phyloP scores from a whole-genome alignment of 2,329 filamentous ascomycete species.

The Beauveria rudraprayagi region DNA sequence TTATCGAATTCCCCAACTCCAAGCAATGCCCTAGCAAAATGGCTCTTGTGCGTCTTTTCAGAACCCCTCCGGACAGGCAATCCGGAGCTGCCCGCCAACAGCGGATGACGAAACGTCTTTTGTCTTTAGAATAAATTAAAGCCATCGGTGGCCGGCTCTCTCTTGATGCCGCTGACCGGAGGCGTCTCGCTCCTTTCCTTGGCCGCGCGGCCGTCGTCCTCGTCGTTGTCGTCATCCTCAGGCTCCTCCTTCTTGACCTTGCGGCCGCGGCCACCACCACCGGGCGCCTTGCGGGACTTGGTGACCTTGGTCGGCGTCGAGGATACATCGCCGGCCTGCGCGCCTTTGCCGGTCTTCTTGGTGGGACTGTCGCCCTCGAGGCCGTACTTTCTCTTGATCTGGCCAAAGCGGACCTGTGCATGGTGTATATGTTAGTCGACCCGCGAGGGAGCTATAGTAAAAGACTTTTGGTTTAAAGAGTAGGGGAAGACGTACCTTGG shows the following conservation, averaged over 20 bases:
- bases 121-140: not conserved
- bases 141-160: not conserved
- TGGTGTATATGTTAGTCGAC: not conserved
- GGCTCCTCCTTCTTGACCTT: constrained; percentile 15
- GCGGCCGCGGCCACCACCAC: constrained; percentile 14
- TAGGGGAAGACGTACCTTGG: constrained; percentile 28
- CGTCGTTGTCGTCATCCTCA: constrained; percentile 4
- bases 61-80: no score
- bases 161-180: constrained; percentile 4
- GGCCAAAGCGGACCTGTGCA: constrained; percentile 36
- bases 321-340: constrained; percentile 2
- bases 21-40: no score
- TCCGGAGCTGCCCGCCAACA: no score
- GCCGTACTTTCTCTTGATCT: constrained; percentile 40
- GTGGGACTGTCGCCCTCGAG: constrained; percentile 22
- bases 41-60: no score
- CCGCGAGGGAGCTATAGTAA: no score
- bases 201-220: not conserved
- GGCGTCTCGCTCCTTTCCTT: constrained; percentile 2
- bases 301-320: constrained; percentile 5
- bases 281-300: constrained; percentile 14
- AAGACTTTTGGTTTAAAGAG: not conserved
- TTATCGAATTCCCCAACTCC: no score
- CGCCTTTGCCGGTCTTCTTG: not conserved
- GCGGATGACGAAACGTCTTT: not conserved